Base-by-base conservation (phyloP, 2,329 filamentous ascomycete species). In the Thelonectria olida region DNA sequence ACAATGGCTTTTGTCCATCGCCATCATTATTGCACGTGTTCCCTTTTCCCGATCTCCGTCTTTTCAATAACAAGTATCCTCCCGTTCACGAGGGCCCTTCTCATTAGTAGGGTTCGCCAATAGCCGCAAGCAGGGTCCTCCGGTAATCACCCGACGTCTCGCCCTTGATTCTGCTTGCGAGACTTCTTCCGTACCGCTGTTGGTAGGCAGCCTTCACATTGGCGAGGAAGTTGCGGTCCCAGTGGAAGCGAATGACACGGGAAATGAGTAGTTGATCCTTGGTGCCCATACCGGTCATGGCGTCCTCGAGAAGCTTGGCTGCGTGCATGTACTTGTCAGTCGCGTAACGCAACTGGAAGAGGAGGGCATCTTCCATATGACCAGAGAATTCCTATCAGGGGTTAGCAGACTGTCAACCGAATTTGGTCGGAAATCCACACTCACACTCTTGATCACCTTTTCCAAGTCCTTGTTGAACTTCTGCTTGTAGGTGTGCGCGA, bases 141-240 rank as follows among this genome's bases (percentile, higher is more conserved):
- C 92, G 84, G 70, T 96, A 97, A 76, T 97, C 90, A 5, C 93
- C 92, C 63, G 90, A 92, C 5, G 92, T 96, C 82, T 98, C 95
- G 2, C 90, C 88, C 73, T 86, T 87, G 72, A 98, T 91, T 48
- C 93, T 84, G 57, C 82, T 82, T 10, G 85, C 83, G 57, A 98
- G 78, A 64, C 88, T 89, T 70, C 81, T 87, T 67, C 86, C 84
- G 77, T 90, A 96, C 47, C 85, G 84, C 70, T 90, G 86, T 71
- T 88, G 82, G 77, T 93, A 98, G 9, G 92, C 93, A 0, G 82
- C 85, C 78, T 92, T 93, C 58, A 97, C 90, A 67, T 92, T 90
- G 51, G 88, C 86, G 82, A 97, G 83, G 68, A 91, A 87, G 55
- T 82, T 83, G 36, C 84, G 84, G 73, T 97, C 88, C 95, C 95